Evolutionary conservation across 805 yeast genomes (phyloP).

Genomic region (Lachancea cidri): DNA sequence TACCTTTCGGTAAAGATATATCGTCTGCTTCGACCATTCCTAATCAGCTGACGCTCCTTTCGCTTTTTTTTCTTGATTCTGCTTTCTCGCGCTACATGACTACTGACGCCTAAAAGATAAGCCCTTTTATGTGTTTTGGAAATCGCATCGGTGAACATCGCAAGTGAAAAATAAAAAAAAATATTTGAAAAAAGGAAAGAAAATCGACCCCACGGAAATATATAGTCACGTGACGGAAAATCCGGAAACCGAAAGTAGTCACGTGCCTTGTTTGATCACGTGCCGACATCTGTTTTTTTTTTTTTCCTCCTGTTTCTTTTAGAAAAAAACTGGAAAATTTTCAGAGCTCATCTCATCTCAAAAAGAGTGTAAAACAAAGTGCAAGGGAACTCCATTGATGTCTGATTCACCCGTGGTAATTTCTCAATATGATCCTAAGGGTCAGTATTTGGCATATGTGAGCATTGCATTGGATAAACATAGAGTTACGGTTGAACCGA

Average conservation of each 20-base stretch:
- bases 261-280: not conserved
- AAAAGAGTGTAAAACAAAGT: not conserved
- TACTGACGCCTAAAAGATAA: not conserved
- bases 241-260: not conserved
- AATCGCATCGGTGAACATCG: not conserved
- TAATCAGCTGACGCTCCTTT: not conserved
- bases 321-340: slow-evolving; percentile 1
- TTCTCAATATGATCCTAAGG: slow-evolving; percentile 56
- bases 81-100: not conserved
- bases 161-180: not conserved
- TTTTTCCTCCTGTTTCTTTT: not conserved
- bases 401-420: slow-evolving; percentile 24
- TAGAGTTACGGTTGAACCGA: slow-evolving; percentile 58
- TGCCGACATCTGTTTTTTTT: slow-evolving; percentile 1
- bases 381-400: slow-evolving; percentile 3
- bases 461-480: slow-evolving; percentile 67
- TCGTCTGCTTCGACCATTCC: slow-evolving; percentile 32
- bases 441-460: slow-evolving; percentile 60
- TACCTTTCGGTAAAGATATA: slow-evolving; percentile 41
- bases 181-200: not conserved
- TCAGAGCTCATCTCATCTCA: slow-evolving; percentile 12
- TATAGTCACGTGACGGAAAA: not conserved
- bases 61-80: not conserved
- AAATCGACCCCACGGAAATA: not conserved
- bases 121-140: slow-evolving; percentile 2